Conservation (phyloP, 73 alveolate species). For the Paramecium bursaria region DNA sequence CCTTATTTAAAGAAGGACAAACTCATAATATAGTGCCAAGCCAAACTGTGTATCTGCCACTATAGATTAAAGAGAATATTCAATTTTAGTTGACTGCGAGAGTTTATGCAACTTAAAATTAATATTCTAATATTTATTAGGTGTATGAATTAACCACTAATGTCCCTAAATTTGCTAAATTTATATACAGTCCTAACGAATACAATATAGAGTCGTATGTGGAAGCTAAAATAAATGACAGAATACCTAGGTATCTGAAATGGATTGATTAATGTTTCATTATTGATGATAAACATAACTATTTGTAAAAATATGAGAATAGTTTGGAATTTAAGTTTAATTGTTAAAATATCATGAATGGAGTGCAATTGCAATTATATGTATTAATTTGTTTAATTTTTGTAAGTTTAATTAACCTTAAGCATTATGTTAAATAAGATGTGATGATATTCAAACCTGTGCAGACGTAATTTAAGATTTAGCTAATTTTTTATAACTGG, state of each 20-base stretch:
- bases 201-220: conserved; percentile 54
- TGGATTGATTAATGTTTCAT: conserved; percentile 67
- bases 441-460: conserved; percentile 63
- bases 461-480: conserved; percentile 65
- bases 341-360: conserved; percentile 15
- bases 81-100: neutral
- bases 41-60: neutral
- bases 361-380: conserved; percentile 36
- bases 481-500: conserved; percentile 43
- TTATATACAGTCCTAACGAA: conserved; percentile 21
- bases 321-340: conserved; percentile 12
- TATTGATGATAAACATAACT: conserved; percentile 49
- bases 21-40: conserved; percentile 21
- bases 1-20: conserved; percentile 59
- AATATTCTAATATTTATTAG: conserved; percentile 32
- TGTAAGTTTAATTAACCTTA: conserved; percentile 4
- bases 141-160: conserved; percentile 4
- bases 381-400: neutral
- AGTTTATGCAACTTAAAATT: conserved; percentile 16
- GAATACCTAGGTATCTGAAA: conserved; percentile 68
- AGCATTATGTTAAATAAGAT: conserved; percentile 43
- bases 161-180: conserved; percentile 50
- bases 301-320: conserved; percentile 28
- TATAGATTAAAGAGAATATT: neutral
- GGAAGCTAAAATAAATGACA: conserved; percentile 64